Conservation (phyloP, 2,329 filamentous ascomycete genomes). For the Mariannaea elegans region DNA sequence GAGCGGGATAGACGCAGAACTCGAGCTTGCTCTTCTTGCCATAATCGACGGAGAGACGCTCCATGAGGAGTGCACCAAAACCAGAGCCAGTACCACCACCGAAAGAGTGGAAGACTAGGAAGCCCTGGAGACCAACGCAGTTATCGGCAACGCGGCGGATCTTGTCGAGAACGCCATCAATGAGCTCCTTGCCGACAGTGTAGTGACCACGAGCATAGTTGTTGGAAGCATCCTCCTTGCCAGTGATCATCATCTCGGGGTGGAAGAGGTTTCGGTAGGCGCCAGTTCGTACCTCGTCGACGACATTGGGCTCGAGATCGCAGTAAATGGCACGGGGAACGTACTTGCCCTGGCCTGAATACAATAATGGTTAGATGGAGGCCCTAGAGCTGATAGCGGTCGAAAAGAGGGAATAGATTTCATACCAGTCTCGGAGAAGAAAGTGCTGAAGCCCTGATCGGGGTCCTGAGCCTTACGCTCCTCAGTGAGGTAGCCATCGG, state of each 20-base stretch:
- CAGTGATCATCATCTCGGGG: conserved; percentile 99
- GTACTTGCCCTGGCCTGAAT: conserved; percentile 93
- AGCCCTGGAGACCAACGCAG: conserved; percentile 97
- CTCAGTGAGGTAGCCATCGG: conserved; percentile 97
- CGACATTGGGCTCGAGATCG: conserved; percentile 99
- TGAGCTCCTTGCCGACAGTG: conserved; percentile 99
- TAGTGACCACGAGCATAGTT: conserved; percentile 99
- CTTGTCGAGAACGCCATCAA: conserved; percentile 97
- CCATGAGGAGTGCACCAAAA: conserved; percentile 98
- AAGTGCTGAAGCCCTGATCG: conserved; percentile 99
- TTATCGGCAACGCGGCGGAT: conserved; percentile 97
- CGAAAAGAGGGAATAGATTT: background rate
- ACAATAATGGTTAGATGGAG: conserved; percentile 31
- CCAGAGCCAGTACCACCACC: conserved; percentile 98
- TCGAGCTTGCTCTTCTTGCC: conserved; percentile 99
- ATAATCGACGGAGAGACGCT: conserved; percentile 98
- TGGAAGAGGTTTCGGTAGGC: conserved; percentile 97
- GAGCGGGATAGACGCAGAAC: conserved; percentile 98
- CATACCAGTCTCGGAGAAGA: conserved; percentile 99
- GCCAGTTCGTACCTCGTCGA: conserved; percentile 98
- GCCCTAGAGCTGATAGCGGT: background rate
- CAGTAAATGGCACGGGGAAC: conserved; percentile 99
- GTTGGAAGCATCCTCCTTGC: conserved; percentile 99
- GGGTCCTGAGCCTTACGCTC: conserved; percentile 94
- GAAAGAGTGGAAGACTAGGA: conserved; percentile 99